Evolutionary conservation across 805 yeast species (phyloP).

Genomic region (Candida anglica): DNA sequence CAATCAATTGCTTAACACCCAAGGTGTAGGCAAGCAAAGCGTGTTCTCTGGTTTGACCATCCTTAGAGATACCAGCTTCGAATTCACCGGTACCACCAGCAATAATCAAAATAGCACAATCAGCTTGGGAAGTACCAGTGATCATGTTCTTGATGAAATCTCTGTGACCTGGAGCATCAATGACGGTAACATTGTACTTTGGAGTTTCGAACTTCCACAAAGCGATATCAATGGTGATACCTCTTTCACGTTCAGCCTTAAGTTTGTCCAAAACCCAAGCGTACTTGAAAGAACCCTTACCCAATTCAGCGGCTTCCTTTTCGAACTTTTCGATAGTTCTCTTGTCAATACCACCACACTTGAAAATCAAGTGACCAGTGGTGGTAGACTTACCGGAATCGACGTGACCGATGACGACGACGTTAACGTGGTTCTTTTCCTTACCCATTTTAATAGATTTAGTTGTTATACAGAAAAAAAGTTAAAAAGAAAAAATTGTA

Average conservation of each 20-base stretch:
- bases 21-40: slow-evolving; percentile 85
- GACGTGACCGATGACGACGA: slow-evolving; percentile 99
- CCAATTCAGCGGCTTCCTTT: slow-evolving; percentile 96
- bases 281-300: slow-evolving; percentile 96
- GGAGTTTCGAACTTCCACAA: slow-evolving; percentile 92
- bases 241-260: slow-evolving; percentile 95
- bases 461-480: slow-evolving; percentile 5
- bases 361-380: slow-evolving; percentile 94
- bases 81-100: slow-evolving; percentile 94
- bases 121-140: slow-evolving; percentile 94
- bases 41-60: slow-evolving; percentile 96
- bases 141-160: slow-evolving; percentile 96
- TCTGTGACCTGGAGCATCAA: slow-evolving; percentile 95
- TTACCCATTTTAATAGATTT: slow-evolving; percentile 59
- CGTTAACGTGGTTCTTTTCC: slow-evolving; percentile 97
- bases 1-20: slow-evolving; percentile 83
- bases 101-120: slow-evolving; percentile 84
- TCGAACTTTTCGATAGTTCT: slow-evolving; percentile 97
- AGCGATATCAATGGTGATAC: slow-evolving; percentile 94
- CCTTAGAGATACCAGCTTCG: slow-evolving; percentile 94
- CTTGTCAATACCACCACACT: slow-evolving; percentile 98
- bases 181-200: slow-evolving; percentile 83
- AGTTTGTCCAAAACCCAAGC: slow-evolving; percentile 96
- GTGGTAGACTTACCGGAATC: slow-evolving; percentile 58
- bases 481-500: slow-evolving; percentile 5